Conservation (phyloP, 108 stramenopile genomes). For the Aurantiochytrium sp. region DNA sequence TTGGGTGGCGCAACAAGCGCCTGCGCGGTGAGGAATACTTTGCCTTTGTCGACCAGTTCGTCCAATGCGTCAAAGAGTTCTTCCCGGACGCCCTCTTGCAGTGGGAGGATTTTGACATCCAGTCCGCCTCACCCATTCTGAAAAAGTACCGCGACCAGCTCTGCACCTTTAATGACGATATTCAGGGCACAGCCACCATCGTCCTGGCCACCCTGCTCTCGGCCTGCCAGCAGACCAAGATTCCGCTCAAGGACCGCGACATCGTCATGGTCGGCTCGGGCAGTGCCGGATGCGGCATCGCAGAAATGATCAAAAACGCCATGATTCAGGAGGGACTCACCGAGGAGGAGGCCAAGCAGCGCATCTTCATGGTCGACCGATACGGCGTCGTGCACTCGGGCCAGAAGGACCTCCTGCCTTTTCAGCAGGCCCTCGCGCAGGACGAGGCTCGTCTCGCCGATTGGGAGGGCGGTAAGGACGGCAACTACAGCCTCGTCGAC, state of each 20-base stretch:
- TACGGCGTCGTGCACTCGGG: conserved; percentile 47
- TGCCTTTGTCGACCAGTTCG: conserved; percentile 90
- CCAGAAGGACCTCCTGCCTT: neutral
- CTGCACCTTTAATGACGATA: conserved; percentile 98
- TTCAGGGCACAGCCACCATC: conserved; percentile 91
- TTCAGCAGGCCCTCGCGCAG: neutral
- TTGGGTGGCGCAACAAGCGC: conserved; percentile 76
- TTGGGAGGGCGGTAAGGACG: neutral
- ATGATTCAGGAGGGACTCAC: conserved; percentile 37
- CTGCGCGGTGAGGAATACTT: conserved; percentile 73
- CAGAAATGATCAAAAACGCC: conserved; percentile 62
- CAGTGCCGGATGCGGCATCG: conserved; percentile 86
- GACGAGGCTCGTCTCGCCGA: neutral
- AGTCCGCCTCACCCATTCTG: conserved; percentile 70
- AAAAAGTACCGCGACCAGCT: conserved; percentile 80
- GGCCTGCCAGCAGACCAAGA: conserved; percentile 70
- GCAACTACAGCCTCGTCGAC: neutral
- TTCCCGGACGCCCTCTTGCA: conserved; percentile 86
- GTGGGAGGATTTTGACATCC: conserved; percentile 95
- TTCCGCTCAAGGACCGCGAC: conserved; percentile 69
- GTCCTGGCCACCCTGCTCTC: conserved; percentile 74
- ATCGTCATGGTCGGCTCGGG: conserved; percentile 86
- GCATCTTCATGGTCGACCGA: conserved; percentile 78
- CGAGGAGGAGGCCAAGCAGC: conserved; percentile 55
- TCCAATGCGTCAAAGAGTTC: conserved; percentile 81